Evolutionary conservation across 371 early-diverging fungal genomes (phyloP).

Genomic region (Saksenaea vasiformis): DNA sequence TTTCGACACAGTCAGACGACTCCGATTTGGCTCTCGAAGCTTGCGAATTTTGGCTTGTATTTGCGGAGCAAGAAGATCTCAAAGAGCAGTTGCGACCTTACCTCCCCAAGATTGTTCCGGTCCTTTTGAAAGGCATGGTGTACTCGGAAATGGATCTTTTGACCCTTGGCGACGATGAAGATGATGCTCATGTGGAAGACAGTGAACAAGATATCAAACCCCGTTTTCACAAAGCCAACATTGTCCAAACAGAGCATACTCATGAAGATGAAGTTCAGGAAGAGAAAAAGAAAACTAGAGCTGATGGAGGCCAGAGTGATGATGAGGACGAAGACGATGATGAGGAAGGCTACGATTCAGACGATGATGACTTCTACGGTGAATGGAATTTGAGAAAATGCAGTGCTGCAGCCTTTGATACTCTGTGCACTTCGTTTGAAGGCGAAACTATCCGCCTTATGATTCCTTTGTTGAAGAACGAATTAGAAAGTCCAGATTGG

Average conservation of each 20-base stretch:
- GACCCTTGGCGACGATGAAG: conserved; percentile 64
- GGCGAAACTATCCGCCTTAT: conserved; percentile 70
- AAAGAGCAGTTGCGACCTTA: conserved; percentile 67
- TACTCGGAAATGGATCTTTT: conserved; percentile 84
- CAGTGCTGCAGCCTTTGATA: conserved; percentile 88
- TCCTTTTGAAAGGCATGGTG: conserved; percentile 84
- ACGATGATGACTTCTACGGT: conserved; percentile 73
- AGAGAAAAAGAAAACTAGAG: conserved; percentile 3
- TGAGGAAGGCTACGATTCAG: conserved; percentile 78
- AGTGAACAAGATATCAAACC: conserved; percentile 81
- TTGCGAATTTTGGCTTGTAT: conserved; percentile 90
- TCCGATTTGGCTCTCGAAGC: conserved; percentile 81
- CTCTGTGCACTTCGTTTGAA: conserved; percentile 74
- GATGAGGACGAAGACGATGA: conserved; percentile 68
- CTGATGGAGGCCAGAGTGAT: conserved; percentile 14
- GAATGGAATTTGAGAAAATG: conserved; percentile 93
- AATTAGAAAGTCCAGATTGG: conserved; percentile 78
- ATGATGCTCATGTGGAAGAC: conserved; percentile 70
- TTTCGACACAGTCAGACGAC: conserved; percentile 70
- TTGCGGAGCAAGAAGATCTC: conserved; percentile 81
- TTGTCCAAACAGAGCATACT: conserved; percentile 58
- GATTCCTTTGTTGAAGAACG: conserved; percentile 71
- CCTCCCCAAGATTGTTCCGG: conserved; percentile 72
- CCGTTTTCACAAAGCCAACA: conserved; percentile 71
- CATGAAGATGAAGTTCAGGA: conserved; percentile 15